Base-by-base conservation (phyloP, 176 grass and related monocot species). In the Eragrostis curvula region DNA sequence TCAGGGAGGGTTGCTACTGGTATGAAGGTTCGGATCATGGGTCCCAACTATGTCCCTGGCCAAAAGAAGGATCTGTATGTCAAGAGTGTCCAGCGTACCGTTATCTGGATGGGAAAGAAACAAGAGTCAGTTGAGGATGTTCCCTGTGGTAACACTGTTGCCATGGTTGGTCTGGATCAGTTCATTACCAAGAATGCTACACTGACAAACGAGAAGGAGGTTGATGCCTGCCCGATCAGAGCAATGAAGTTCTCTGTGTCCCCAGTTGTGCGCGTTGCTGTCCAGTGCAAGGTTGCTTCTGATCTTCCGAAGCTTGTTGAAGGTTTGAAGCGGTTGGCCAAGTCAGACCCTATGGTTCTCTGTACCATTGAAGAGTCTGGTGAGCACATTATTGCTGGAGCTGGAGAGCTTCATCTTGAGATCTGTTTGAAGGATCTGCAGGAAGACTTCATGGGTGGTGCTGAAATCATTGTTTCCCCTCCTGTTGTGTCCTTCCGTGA, bases 21-120 rank as follows among this genome's bases (percentile, higher is more conserved):
- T 18, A 87, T 87, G 91, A 97, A 97, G 88, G 94, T 97, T 49
- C 85, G 90, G 23, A 96, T 92, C 61, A 96, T 96, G 93, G 93
- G 93, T 36, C 93, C 93, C 47, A 96, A 96, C 85, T 96, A 88
- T 68, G 76, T 96, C 41, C 93, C 93, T 75, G 90, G 93, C 30
- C 93, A 96, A 70, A 96, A 96, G 86, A 96, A 96, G 60, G 93
- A 96, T 90, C 57, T 96, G 20, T 96, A 90, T 66, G 79, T 84
- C 58, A 96, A 96, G 86, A 92, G 76, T 79, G 90, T 96, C 16
- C 94, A 96, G 67, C 85, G 88, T 57, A 96, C 93, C 70, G 93
- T 96, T 61, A 96, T 96, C 79, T 96, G 93, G 93, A 96, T 96
- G 90, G 93, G 93, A 61, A 96, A 96, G 85, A 96, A 76, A 23